Evolutionary conservation across 352 stramenopile species (phyloP).

Genomic region (Pythium aphanidermatum): DNA sequence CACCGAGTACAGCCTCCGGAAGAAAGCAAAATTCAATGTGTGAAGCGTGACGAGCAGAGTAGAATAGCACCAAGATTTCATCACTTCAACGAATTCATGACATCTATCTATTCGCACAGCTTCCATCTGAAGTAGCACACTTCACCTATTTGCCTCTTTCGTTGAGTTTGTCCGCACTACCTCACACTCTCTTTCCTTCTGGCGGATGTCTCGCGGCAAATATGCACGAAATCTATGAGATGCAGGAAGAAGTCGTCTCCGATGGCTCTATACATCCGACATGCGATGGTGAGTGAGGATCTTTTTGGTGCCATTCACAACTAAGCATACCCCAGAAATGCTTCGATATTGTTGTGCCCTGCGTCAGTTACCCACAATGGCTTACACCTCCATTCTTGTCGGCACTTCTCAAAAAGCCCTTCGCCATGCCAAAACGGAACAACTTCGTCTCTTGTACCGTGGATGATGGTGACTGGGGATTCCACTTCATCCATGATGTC

Average conservation of each 20-base stretch:
- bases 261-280: slow-evolving; percentile 24
- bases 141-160: slow-evolving; percentile 1
- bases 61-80: too few relatives aligned
- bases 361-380: slow-evolving; percentile 97
- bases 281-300: too few relatives aligned
- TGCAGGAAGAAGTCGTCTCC: slow-evolving; percentile 81
- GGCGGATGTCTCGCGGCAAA: slow-evolving; percentile 65
- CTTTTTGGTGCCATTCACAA: too few relatives aligned
- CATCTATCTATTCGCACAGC: too few relatives aligned
- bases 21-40: slow-evolving; percentile 48
- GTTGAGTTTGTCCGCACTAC: slow-evolving; percentile 5
- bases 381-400: slow-evolving; percentile 92
- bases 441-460: slow-evolving; percentile 98
- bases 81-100: too few relatives aligned
- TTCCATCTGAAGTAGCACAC: too few relatives aligned
- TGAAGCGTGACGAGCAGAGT: too few relatives aligned
- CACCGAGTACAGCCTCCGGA: slow-evolving; percentile 37
- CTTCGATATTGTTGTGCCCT: slow-evolving; percentile 99
- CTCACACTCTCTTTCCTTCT: slow-evolving; percentile 36
- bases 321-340: slow-evolving; percentile 76
- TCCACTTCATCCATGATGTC: slow-evolving; percentile 87
- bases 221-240: slow-evolving; percentile 64
- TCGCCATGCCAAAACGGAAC: slow-evolving; percentile 98
- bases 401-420: slow-evolving; percentile 89
- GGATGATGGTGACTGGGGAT: slow-evolving; percentile 97